Conservation (phyloP, 768 basidiomycete genomes). For the Termitomyces sp. region DNA sequence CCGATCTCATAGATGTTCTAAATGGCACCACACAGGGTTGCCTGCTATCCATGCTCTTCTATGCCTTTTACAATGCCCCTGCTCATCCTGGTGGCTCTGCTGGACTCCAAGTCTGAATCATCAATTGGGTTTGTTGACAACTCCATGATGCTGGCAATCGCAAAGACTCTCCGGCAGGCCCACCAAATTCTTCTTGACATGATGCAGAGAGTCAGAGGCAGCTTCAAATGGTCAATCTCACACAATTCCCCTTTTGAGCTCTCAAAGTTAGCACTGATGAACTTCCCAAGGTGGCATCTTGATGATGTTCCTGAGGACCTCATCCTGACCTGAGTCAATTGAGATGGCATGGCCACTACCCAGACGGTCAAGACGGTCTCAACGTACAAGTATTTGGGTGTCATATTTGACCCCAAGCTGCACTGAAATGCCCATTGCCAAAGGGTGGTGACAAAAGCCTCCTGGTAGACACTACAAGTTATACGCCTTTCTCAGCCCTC, state of each 20-base stretch:
- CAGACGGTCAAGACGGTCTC: too few relatives aligned
- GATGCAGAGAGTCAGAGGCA: conserved; percentile 17
- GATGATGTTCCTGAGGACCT: conserved; percentile 4
- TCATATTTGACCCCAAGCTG: background rate
- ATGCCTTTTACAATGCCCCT: too few relatives aligned
- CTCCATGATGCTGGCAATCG: background rate
- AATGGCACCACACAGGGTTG: too few relatives aligned
- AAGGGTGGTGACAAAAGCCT: background rate
- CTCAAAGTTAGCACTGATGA: conserved; percentile 30
- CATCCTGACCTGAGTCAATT: background rate
- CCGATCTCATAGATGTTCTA: too few relatives aligned
- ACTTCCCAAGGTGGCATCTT: conserved; percentile 16
- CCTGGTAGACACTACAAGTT: background rate
- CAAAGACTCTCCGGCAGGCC: background rate
- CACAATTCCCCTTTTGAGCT: too few relatives aligned
- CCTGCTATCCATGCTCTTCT: too few relatives aligned
- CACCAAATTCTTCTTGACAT: conserved; percentile 22
- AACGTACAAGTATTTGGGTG: background rate
- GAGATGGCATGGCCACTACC: background rate
- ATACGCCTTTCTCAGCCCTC: background rate
- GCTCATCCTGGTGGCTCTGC: too few relatives aligned
- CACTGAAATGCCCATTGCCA: background rate
- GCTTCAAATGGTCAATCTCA: conserved; percentile 23
- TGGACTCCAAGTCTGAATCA: too few relatives aligned
- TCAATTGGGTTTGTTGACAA: background rate